Conservation (phyloP, 805 yeast species). For the Barnettozyma botsteinii region DNA sequence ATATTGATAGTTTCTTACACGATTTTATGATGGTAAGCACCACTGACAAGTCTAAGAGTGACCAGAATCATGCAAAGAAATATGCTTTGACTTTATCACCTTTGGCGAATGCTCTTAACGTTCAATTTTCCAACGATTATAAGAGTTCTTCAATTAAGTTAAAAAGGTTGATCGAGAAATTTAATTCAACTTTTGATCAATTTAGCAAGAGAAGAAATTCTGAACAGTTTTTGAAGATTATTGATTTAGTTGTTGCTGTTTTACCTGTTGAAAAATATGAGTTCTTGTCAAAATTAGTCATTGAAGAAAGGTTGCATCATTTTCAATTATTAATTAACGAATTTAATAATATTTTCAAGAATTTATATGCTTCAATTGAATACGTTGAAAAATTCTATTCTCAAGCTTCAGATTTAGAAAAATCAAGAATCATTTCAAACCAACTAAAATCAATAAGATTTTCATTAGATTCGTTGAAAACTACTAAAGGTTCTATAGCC, state of each 20-base stretch:
- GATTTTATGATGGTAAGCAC: constrained; percentile 31
- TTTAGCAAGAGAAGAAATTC: constrained; percentile 18
- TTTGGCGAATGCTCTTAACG: constrained; percentile 48
- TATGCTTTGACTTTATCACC: constrained; percentile 50
- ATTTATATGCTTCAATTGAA: constrained; percentile 27
- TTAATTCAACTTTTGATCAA: constrained; percentile 16
- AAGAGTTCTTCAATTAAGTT: constrained; percentile 38
- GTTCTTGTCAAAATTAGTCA: constrained; percentile 31
- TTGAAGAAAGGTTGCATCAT: constrained; percentile 30
- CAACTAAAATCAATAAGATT: constrained; percentile 47
- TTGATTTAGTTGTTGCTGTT: constrained; percentile 46
- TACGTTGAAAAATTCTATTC: constrained; percentile 42
- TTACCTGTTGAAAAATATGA: constrained; percentile 44
- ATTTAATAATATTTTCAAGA: constrained; percentile 37
- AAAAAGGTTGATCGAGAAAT: constrained; percentile 31
- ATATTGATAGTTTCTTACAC: constrained; percentile 31
- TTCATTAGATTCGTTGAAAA: constrained; percentile 42
- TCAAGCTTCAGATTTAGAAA: constrained; percentile 47
- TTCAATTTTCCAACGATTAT: constrained; percentile 48
- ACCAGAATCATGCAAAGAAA: constrained; percentile 13
- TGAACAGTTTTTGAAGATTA: constrained; percentile 25
- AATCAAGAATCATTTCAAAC: constrained; percentile 48
- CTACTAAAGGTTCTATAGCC: constrained; percentile 8
- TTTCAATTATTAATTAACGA: constrained; percentile 30
- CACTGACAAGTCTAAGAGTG: constrained; percentile 15